Conservation (phyloP, 2,329 filamentous ascomycete genomes). For the Beauveria asiatica region DNA sequence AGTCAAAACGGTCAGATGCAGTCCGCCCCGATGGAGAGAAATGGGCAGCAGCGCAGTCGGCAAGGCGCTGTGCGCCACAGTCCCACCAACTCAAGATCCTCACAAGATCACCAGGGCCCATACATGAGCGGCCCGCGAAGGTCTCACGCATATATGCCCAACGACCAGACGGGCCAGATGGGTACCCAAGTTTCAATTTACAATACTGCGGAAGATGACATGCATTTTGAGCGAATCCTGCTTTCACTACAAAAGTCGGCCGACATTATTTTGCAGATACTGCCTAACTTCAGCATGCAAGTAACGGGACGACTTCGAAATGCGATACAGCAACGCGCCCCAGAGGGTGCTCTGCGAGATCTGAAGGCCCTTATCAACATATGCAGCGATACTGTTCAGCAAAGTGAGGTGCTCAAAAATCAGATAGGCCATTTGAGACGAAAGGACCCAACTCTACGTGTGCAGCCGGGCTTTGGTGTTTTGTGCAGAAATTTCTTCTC, state of each 20-base stretch:
- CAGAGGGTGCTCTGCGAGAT: constrained; percentile 51
- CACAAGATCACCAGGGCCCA: constrained; percentile 30
- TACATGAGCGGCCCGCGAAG: constrained; percentile 42
- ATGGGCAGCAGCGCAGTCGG: constrained; percentile 18
- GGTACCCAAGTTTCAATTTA: background rate
- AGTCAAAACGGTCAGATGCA: constrained; percentile 36
- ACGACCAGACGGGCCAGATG: constrained; percentile 1
- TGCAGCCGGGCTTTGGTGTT: constrained; percentile 53
- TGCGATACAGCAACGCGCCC: constrained; percentile 50
- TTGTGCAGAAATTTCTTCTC: constrained; percentile 68
- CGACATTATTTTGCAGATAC: constrained; percentile 60
- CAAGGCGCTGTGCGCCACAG: constrained; percentile 36
- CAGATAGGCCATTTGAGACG: constrained; percentile 74
- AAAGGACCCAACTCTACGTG: constrained; percentile 70
- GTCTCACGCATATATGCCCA: background rate
- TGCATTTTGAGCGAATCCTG: constrained; percentile 75
- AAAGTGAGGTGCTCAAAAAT: constrained; percentile 63
- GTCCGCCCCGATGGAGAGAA: constrained; percentile 15
- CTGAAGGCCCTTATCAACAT: constrained; percentile 66
- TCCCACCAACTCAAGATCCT: constrained; percentile 38
- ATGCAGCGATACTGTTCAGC: constrained; percentile 61
- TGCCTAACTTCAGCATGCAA: constrained; percentile 62
- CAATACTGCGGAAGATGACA: constrained; percentile 56
- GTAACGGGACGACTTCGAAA: constrained; percentile 55
- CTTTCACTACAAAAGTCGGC: constrained; percentile 65